Conservation (phyloP, 495 filamentous ascomycete species). For the Neurospora terricola region DNA sequence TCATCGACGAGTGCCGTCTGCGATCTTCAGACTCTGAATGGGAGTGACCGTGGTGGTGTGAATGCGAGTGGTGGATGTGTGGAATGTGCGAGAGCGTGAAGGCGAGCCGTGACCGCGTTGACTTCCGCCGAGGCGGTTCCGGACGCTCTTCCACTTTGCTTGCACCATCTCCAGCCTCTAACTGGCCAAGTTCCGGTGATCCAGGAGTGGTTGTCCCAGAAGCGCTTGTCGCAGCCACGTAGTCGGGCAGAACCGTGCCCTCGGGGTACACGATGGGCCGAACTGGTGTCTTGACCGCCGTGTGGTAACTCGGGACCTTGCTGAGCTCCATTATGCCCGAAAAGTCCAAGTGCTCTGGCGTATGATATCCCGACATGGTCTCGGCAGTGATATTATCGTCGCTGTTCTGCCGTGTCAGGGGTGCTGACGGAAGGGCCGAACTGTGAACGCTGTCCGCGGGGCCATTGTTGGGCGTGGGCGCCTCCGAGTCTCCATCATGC, state of each 20-base stretch:
- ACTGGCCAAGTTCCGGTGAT: background rate
- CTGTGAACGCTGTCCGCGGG: slow-evolving; percentile 17
- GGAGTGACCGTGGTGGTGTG: background rate
- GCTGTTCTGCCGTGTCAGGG: slow-evolving; percentile 49
- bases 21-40: background rate
- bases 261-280: slow-evolving; percentile 27
- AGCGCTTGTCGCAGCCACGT: slow-evolving; percentile 30
- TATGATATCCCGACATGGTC: slow-evolving; percentile 9
- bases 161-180: background rate
- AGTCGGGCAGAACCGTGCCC: slow-evolving; percentile 27
- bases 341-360: slow-evolving; percentile 53
- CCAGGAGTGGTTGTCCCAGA: slow-evolving; percentile 10
- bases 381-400: slow-evolving; percentile 38
- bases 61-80: background rate
- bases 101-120: background rate
- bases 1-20: background rate
- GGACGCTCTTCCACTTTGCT: background rate
- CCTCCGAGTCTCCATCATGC: slow-evolving; percentile 15
- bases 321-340: slow-evolving; percentile 53
- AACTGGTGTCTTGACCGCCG: slow-evolving; percentile 53
- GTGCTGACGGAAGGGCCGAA: slow-evolving; percentile 23
- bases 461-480: slow-evolving; percentile 20
- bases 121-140: background rate
- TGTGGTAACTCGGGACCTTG: slow-evolving; percentile 72
- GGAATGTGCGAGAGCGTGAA: background rate